Evolutionary conservation across 768 basidiomycete genomes (phyloP), one percentile per base, ranked within the genome.

Genomic region (Pholiota conissans): DNA sequence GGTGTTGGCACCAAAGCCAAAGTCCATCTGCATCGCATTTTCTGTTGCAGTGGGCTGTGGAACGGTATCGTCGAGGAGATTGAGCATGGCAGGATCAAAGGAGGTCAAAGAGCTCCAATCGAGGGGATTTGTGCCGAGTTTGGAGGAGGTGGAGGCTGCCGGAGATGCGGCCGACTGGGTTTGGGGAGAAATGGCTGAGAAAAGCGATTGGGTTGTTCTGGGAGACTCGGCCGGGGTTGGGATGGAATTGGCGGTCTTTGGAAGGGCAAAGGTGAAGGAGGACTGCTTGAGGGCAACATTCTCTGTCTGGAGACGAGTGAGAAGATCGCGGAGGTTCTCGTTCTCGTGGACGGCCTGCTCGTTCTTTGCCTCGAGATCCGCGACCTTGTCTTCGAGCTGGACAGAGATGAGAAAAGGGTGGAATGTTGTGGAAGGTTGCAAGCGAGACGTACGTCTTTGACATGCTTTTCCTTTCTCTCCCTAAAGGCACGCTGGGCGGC

Each of bases 401-500:
- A 42, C n/a, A 28, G 52, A 20, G 48, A 42, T 55, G 26, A 54
- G 50, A 39, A 49, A 39, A 56, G 50, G 29, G 39, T 52, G 40
- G 30, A 49, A 32, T 24, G 42, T 59, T 32, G 42, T 45, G 13
- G 20, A 42, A 58, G n/a, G 54, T 52, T 57, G 46, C 28, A 59
- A 53, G 46, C 24, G 29, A 45, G 11, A 81, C 93, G 76, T 67
- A 97, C 95, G 70, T 97, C 95, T 69, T 93, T 94, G 62, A 98
- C 93, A 71, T 97, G 95, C 66, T 92, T 93, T 76, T 99, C 96
- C 74, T 98, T 95, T 60, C 96, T 83, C 73, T 98, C 97, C 55
- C 96, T 80, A 78, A 99, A 99, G 1, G 96, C 96, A 52, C 96
- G 87, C 73, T 99, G 97, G 6, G 96, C 96, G 3, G 95, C 94